These are phyloP conservation scores for Citrus trifoliata DNA, from an alignment of 345 rosid genomes.

Conservation along the genomic window DNA sequence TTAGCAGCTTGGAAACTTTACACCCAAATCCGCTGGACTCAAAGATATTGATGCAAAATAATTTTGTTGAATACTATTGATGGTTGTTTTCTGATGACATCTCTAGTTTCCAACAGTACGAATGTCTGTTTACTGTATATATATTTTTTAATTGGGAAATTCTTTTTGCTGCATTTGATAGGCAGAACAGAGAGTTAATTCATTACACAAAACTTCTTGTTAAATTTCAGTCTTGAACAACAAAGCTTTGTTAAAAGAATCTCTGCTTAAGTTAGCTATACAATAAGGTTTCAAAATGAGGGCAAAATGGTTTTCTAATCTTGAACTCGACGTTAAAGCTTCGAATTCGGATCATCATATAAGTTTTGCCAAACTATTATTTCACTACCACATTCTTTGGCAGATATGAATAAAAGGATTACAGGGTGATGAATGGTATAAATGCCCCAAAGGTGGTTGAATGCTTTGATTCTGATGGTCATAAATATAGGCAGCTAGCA, in stretches of 20 bases:
- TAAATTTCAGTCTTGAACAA: too few species aligned
- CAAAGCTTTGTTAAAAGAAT: too few species aligned
- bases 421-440: slow-evolving; percentile 87
- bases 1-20: background rate
- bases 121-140: background rate
- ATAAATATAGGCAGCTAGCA: slow-evolving; percentile 78
- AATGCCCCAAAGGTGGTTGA: slow-evolving; percentile 95
- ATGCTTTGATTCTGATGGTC: slow-evolving; percentile 90
- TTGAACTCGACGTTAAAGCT: too few species aligned
- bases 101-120: background rate
- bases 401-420: slow-evolving; percentile 69
- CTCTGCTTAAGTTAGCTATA: too few species aligned
- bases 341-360: too few species aligned
- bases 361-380: slow-evolving; percentile 3
- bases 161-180: background rate
- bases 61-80: background rate
- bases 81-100: background rate
- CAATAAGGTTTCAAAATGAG: too few species aligned
- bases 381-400: slow-evolving; percentile 15
- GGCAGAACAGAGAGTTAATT: too few species aligned
- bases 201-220: too few species aligned
- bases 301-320: too few species aligned
- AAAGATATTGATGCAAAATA: background rate
- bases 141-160: too few species aligned
- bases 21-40: background rate